A percentile compares a stretch with the other conserved stretches of the same genome.
Evolutionary conservation across 2,329 filamentous ascomycete genomes (phyloP).

Genomic region (Aspergillus sp.): DNA sequence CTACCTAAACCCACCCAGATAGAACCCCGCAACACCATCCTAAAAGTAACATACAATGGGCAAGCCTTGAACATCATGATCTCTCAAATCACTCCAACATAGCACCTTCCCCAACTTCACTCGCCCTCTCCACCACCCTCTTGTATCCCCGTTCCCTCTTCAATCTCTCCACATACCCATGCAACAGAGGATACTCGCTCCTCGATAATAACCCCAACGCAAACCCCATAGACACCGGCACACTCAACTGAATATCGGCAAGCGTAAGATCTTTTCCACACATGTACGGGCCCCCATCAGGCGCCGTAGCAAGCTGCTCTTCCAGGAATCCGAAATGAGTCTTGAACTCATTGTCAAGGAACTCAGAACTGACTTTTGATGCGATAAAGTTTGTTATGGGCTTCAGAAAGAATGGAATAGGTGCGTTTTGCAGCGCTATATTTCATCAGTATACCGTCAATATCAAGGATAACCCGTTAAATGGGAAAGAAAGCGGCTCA

Average conservation of each 20-base stretch:
- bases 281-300: constrained; percentile 40
- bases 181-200: constrained; percentile 41
- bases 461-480: not conserved
- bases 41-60: too few relatives aligned
- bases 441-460: not conserved
- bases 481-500: constrained; percentile 29
- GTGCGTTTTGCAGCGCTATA: constrained; percentile 50
- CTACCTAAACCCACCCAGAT: too few relatives aligned
- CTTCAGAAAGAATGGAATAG: constrained; percentile 69
- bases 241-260: constrained; percentile 52
- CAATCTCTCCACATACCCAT: constrained; percentile 38
- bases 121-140: constrained; percentile 35
- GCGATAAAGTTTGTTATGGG: constrained; percentile 62
- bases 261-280: constrained; percentile 48
- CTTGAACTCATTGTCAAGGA: constrained; percentile 43
- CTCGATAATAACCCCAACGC: constrained; percentile 31
- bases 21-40: too few relatives aligned
- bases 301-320: constrained; percentile 44
- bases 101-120: constrained; percentile 42
- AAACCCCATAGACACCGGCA: constrained; percentile 41
- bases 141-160: constrained; percentile 42
- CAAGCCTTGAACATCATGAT: too few relatives aligned
- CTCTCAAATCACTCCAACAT: not conserved
- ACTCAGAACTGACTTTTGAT: constrained; percentile 42
- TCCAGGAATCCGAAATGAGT: constrained; percentile 49